These are phyloP conservation scores for Aspergillus sp. DNA, from an alignment of 2,329 filamentous ascomycete genomes.

Conservation along the genomic window DNA sequence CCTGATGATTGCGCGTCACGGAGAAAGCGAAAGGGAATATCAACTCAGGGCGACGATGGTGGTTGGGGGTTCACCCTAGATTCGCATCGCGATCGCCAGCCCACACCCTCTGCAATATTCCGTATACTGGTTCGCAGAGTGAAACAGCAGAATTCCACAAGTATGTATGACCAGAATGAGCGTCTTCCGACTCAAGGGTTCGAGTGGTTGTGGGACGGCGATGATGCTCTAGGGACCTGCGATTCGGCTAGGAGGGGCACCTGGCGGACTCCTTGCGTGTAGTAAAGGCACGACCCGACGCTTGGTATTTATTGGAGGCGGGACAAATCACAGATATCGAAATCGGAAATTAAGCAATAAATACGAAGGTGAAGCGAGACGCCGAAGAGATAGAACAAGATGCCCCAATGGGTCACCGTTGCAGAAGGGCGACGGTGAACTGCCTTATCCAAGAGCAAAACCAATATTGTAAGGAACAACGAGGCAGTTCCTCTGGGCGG, in stretches of 20 bases:
- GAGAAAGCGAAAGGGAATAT: slow-evolving; percentile 16
- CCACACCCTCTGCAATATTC: slow-evolving; percentile 15
- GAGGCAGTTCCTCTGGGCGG: slow-evolving; percentile 13
- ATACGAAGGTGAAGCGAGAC: slow-evolving; percentile 9
- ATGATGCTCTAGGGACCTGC: slow-evolving; percentile 11
- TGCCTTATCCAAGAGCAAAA: slow-evolving; percentile 7
- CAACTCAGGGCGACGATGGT: slow-evolving; percentile 19
- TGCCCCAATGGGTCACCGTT: slow-evolving; percentile 1
- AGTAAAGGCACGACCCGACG: slow-evolving; percentile 16
- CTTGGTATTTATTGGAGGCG: slow-evolving; percentile 7
- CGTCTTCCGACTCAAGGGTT: slow-evolving; percentile 11
- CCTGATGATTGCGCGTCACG: slow-evolving; percentile 14
- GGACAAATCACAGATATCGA: slow-evolving; percentile 3
- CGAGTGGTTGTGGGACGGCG: neutral
- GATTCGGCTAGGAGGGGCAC: slow-evolving; percentile 16
- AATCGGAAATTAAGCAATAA: slow-evolving; percentile 5
- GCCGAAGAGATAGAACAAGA: slow-evolving; percentile 4
- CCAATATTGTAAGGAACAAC: slow-evolving; percentile 6
- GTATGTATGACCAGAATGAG: slow-evolving; percentile 3
- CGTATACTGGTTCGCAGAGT: neutral
- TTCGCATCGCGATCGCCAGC: slow-evolving; percentile 37
- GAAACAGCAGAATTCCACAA: slow-evolving; percentile 3
- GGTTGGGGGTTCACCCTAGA: slow-evolving; percentile 26
- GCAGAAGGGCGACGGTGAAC: neutral
- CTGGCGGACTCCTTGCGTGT: slow-evolving; percentile 24